Conservation (phyloP, 306 rosid species). For the Cucurbita ficifolia region DNA sequence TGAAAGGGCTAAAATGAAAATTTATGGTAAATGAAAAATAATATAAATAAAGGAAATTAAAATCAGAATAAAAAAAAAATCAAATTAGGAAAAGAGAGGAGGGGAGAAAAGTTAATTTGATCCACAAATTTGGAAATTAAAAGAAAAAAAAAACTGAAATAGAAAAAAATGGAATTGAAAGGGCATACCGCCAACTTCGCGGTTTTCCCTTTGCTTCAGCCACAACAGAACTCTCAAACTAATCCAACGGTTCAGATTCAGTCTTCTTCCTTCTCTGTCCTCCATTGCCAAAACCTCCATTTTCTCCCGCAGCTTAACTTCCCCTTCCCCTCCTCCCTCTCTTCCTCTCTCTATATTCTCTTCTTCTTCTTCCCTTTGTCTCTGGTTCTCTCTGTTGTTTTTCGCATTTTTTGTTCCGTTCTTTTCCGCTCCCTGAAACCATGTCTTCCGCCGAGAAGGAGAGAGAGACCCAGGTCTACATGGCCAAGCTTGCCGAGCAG, state of each 20-base stretch:
- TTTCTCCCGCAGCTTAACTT: not conserved
- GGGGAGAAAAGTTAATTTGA: not conserved
- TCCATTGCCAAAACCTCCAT: not conserved
- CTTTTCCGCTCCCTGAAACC: not conserved
- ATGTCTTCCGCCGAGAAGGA: constrained; percentile 8
- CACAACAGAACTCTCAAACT: not conserved
- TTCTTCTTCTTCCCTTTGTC: not conserved
- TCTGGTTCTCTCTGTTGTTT: not conserved
- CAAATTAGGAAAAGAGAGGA: not conserved
- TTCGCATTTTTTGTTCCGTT: not conserved
- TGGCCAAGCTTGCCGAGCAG: constrained; percentile 10
- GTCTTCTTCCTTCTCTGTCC: not conserved
- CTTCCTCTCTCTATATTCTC: constrained; percentile 12
- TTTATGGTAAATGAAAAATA: not conserved
- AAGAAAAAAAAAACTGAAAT: not conserved
- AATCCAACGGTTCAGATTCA: constrained; percentile 3
- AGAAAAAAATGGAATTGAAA: not conserved
- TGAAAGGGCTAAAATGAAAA: too few species aligned
- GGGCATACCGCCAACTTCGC: not conserved
- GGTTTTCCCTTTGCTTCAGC: not conserved
- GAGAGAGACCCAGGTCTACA: constrained; percentile 7
- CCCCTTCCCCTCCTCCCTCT: not conserved
- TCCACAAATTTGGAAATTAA: not conserved
- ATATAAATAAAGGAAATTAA: not conserved
- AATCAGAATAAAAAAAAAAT: too few species aligned